Base-by-base conservation (phyloP, 2,329 filamentous ascomycete species). In the Pseudogymnoascus pannorum region DNA sequence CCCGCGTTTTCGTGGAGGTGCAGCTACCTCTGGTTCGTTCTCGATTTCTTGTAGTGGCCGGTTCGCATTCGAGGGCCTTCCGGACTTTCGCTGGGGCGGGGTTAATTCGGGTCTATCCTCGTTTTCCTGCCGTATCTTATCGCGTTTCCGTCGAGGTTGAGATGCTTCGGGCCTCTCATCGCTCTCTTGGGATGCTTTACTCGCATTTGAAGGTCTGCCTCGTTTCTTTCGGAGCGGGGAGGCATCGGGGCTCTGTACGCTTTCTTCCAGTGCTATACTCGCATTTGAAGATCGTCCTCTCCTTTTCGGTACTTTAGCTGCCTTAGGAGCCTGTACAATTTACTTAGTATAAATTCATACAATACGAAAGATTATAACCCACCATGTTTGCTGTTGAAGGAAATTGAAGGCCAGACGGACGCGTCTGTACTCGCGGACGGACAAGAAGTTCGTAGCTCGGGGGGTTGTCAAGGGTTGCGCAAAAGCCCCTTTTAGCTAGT, bases 231-330 rank as follows among this genome's bases (percentile, higher is more conserved):
- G 29, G 4, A 35, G 20, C 3, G n/a, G 33, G 7, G 44, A 18
- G 4, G 22, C 26, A 7, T 48, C 36, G 4, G 38, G 8, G n/a
- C 3, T 6, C 26, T 5, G 20, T 5, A 18, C 36, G 2, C 2
- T 22, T 22, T 29, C 26, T 4, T 14, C n/a, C 16, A 24, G 7
- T 5, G 9, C 51, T 31, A 61, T n/a, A 22, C 48, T 48, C 14
- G 61, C 61, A 40, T 61, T 62, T 22, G 61, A 62, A 42, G 61
- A 59, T 42, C 61, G 36, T 31, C 40, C 61, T 18, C 59, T 59
- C 26, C 61, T 62, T 9, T 5, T 54, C 26, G 48, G 48, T 2
- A 31, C 14, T 31, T 54, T 54, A 54, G n/a, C 48, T 14, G 26
- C 24, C 16, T 4, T 22, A 0, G 48, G 26, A 18, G 48, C 48